These are phyloP conservation scores for Geranomyces variabilis DNA, from an alignment of 192 early-diverging fungal species.

Conservation along the genomic window DNA sequence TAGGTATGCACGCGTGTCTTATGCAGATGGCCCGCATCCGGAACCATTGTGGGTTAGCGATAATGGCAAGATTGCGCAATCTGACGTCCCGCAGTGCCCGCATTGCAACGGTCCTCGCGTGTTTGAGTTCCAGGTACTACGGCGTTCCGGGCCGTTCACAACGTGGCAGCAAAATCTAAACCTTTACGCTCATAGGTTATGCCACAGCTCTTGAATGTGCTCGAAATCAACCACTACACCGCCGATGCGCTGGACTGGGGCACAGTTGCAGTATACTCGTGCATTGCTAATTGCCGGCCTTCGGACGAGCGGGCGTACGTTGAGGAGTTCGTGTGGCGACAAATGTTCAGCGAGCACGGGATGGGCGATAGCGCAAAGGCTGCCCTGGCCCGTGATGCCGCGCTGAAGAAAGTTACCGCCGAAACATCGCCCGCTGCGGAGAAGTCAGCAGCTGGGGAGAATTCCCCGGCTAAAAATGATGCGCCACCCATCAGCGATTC, in stretches of 20 bases:
- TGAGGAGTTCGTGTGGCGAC: conserved; percentile 71
- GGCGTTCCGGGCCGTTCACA: not conserved
- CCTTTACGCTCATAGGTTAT: conserved; percentile 58
- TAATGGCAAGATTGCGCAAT: conserved; percentile 56
- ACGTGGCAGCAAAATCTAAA: not conserved
- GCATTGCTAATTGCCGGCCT: conserved; percentile 76
- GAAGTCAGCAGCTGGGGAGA: too few relatives aligned
- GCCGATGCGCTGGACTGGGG: conserved; percentile 87
- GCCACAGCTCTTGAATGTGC: conserved; percentile 83
- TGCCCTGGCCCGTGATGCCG: conserved; percentile 9
- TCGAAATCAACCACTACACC: conserved; percentile 72
- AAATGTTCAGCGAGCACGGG: conserved; percentile 85
- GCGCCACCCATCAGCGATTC: too few relatives aligned
- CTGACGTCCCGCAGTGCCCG: conserved; percentile 68
- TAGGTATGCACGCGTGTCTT: conserved; percentile 55
- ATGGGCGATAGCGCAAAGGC: conserved; percentile 54
- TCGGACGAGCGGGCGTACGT: conserved; percentile 52
- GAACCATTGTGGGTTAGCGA: conserved; percentile 84
- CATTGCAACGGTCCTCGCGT: conserved; percentile 71
- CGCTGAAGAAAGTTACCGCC: not conserved
- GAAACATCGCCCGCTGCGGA: not conserved
- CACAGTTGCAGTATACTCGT: conserved; percentile 84
- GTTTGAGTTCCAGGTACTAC: conserved; percentile 88
- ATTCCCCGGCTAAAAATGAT: too few relatives aligned
- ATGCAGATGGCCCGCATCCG: conserved; percentile 46